A percentile compares a stretch with the other conserved stretches of the same genome.
Conservation (phyloP, 1,139 yeast genomes). For the Nadsonia starkeyi-henricii region DNA sequence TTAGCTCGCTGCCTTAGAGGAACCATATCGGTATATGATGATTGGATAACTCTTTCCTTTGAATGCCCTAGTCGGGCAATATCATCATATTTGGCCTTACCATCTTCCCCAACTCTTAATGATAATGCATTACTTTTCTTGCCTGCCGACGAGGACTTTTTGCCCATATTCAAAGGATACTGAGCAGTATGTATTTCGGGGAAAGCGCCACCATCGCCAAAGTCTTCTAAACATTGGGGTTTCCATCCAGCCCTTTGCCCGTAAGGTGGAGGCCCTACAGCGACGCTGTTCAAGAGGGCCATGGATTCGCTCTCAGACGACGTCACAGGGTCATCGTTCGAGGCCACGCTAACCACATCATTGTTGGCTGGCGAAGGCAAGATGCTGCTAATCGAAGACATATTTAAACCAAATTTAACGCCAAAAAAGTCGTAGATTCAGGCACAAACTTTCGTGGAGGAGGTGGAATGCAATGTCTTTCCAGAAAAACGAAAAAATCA, state of each 20-base stretch:
- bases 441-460: too few relatives aligned
- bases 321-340: too few relatives aligned
- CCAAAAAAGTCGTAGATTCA: too few relatives aligned
- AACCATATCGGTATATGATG: conserved; percentile 30
- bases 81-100: conserved; percentile 22
- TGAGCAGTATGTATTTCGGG: conserved; percentile 24
- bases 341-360: too few relatives aligned
- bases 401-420: too few relatives aligned
- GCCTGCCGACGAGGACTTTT: conserved; percentile 6
- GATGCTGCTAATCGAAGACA: too few relatives aligned
- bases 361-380: too few relatives aligned
- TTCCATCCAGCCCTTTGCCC: conserved; percentile 21
- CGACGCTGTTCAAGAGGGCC: conserved; percentile 4
- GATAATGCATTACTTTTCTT: conserved; percentile 18
- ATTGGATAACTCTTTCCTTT: conserved; percentile 22
- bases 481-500: too few relatives aligned
- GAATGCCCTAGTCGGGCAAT: conserved; percentile 26
- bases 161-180: conserved; percentile 24
- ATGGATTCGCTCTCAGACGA: too few relatives aligned
- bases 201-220: conserved; percentile 26
- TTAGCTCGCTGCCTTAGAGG: conserved; percentile 34
- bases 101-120: conserved; percentile 21
- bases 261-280: conserved; percentile 16
- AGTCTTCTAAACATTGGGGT: conserved; percentile 19
- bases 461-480: too few relatives aligned